Conservation (phyloP, 176 grass and related monocot species). For the Elymus sibiricus region DNA sequence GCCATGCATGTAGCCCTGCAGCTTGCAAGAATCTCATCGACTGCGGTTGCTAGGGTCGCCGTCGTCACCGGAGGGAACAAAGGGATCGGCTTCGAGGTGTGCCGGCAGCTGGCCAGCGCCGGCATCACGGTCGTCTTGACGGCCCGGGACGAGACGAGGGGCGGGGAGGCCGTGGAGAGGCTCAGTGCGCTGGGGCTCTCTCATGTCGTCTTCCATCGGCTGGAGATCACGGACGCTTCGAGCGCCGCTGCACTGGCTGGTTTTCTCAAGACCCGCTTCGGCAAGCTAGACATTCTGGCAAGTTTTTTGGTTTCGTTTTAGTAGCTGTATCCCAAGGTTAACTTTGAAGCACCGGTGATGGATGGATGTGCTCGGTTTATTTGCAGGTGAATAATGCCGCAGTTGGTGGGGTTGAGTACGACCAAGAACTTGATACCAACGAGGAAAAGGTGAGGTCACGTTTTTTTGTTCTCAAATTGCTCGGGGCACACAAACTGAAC, state of each 20-base stretch:
- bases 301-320: not conserved
- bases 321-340: not conserved
- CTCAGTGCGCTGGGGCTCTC: constrained; percentile 1
- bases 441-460: not conserved
- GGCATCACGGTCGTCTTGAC: constrained; percentile 47
- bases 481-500: not conserved
- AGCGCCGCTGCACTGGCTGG: constrained; percentile 35
- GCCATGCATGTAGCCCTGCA: not conserved
- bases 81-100: constrained; percentile 54
- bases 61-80: constrained; percentile 58
- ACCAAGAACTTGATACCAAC: not conserved
- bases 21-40: not conserved
- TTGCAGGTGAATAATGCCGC: constrained; percentile 10
- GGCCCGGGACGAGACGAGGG: constrained; percentile 34
- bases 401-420: not conserved
- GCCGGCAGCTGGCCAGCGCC: constrained; percentile 23
- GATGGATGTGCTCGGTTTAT: not conserved
- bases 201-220: constrained; percentile 35
- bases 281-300: constrained; percentile 46
- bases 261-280: constrained; percentile 36
- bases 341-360: not conserved
- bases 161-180: constrained; percentile 21
- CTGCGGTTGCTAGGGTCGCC: constrained; percentile 18
- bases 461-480: not conserved
- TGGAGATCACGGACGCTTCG: constrained; percentile 32